Conservation (phyloP, 768 basidiomycete genomes). For the Austroboletus festivus region DNA sequence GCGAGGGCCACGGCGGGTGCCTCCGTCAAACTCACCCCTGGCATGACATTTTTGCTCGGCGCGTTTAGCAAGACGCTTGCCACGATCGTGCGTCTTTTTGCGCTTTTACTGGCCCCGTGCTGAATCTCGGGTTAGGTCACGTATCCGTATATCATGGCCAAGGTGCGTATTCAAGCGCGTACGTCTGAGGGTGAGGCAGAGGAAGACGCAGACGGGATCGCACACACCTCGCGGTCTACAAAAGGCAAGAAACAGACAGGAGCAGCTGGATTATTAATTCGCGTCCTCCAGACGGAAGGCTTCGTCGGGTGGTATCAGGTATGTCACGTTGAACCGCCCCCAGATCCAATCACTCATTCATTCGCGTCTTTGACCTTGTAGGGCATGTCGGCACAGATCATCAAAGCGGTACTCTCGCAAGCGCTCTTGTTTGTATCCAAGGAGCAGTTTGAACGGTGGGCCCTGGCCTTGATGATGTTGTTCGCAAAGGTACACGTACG, state of each 20-base stretch:
- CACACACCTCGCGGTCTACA: background rate
- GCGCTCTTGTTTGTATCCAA: constrained; percentile 96
- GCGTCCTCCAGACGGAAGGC: constrained; percentile 75
- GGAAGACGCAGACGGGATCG: constrained; percentile 25
- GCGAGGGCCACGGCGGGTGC: constrained; percentile 44
- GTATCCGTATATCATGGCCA: constrained; percentile 95
- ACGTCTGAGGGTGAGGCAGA: constrained; percentile 48
- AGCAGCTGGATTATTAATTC: constrained; percentile 70
- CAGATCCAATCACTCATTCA: too few species aligned
- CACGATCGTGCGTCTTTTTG: constrained; percentile 65
- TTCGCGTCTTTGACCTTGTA: constrained; percentile 27
- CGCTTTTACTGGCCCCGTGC: background rate
- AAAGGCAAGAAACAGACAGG: constrained; percentile 49
- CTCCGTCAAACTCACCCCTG: constrained; percentile 63
- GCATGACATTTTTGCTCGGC: constrained; percentile 80
- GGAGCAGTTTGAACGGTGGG: constrained; percentile 93
- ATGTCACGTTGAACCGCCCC: constrained; percentile 18
- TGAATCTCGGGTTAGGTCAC: constrained; percentile 60
- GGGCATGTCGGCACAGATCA: constrained; percentile 96
- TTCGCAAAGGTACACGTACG: constrained; percentile 40
- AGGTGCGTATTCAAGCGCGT: constrained; percentile 91
- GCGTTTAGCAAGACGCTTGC: constrained; percentile 93
- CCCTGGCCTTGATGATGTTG: constrained; percentile 65
- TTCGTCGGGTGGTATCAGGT: constrained; percentile 96
- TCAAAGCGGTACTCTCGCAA: constrained; percentile 93